phyloP scores from a whole-genome alignment of 495 filamentous ascomycete genomes.

The Penicillium canescens region DNA sequence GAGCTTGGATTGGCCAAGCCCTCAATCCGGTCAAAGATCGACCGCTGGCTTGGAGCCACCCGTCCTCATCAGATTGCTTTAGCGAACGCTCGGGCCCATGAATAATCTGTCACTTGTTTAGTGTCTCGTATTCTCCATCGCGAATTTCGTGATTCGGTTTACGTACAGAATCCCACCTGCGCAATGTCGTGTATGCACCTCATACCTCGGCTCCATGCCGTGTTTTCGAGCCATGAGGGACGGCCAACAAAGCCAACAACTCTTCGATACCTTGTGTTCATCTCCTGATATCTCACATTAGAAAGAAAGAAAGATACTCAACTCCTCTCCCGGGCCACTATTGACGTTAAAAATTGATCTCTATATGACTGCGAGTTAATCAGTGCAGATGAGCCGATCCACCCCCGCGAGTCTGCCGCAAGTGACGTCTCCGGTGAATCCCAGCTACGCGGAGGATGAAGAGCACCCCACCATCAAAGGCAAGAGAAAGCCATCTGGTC shows the following conservation, averaged over 20 bases:
- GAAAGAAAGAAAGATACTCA: too few relatives aligned
- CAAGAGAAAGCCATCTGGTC: neutral
- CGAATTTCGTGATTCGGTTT: neutral
- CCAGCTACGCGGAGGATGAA: neutral
- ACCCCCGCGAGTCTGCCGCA: neutral
- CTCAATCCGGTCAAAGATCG: neutral
- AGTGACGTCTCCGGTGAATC: neutral
- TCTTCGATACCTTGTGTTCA: neutral
- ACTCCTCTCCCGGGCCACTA: too few relatives aligned
- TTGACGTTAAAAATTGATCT: neutral
- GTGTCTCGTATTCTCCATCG: neutral
- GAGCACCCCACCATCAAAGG: neutral
- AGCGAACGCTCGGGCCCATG: neutral
- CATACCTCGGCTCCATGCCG: neutral
- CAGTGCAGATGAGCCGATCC: neutral
- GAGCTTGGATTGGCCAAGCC: neutral
- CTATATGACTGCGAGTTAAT: neutral
- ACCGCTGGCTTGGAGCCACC: neutral
- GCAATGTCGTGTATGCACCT: neutral
- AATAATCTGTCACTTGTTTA: neutral
- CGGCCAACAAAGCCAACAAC: neutral
- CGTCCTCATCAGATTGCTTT: neutral
- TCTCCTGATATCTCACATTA: too few relatives aligned
- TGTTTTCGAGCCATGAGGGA: neutral
- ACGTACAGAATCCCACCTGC: neutral